Evolutionary conservation across 305 asterid species (phyloP), one percentile per base, ranked within the genome.

Genomic region (Caryopteris hybrid): DNA sequence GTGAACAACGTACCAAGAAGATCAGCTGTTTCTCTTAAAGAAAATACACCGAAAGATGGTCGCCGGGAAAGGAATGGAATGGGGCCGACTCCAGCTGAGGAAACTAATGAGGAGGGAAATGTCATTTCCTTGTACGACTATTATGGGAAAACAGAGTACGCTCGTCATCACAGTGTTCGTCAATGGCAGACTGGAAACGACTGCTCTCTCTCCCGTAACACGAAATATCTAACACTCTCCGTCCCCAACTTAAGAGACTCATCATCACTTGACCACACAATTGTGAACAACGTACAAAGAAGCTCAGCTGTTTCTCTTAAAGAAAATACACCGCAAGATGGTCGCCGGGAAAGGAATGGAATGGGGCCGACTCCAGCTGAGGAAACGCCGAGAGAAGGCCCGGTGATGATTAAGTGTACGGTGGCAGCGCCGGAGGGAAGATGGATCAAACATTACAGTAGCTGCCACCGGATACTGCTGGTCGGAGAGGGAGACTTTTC

Each of bases 401-500:
- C 42, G 11, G 54, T n/a, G 43, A 27, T 11, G 56, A 17, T 23
- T 3, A 51, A 16, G 2, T 5, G 4, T 18, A 34, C 3, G 3
- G 41, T 1, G 29, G 60, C 9, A 36, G 18, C 25, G 12, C 11
- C 7, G 0, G 56, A 39, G 17, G 64, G 38, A 53, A 63, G 57
- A 3, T 69, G 72, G 74, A 52, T 68, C 7, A 74, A 31, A 17
- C 79, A 82, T 46, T 82, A 82, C 66, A 71, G 73, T 20, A 79
- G 77, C 66, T 6, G 22, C 50, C 87, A 82, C 17, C 58, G 54
- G 58, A 76, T 79, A 23, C 51, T 82, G 25, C 60, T 82, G 13
- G 78, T 82, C 8, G 84, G 87, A 1, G 87, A 82, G 33, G 87
- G 87, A 0, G 87, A 82, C 51, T 82, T 79, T 65, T 82, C 79